Evolutionary conservation across 2,329 filamentous ascomycete genomes (phyloP).

Genomic region (Dissoconium aciculare): DNA sequence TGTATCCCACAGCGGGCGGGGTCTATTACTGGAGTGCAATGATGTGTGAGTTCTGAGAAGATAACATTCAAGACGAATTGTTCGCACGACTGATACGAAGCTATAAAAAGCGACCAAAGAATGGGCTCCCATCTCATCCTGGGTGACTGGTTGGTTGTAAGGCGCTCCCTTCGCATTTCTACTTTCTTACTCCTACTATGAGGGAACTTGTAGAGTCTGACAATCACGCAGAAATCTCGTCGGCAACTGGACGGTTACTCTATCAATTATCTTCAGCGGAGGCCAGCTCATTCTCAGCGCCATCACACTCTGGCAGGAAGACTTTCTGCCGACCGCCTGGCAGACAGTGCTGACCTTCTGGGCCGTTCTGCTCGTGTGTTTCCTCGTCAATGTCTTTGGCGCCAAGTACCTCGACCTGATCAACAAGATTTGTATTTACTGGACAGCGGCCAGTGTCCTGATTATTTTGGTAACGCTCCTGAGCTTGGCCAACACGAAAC

Average conservation of each 20-base stretch:
- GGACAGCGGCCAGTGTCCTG: constrained; percentile 50
- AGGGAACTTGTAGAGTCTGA: constrained; percentile 57
- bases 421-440: constrained; percentile 60
- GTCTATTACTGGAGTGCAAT: constrained; percentile 58
- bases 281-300: constrained; percentile 54
- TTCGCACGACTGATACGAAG: too few species aligned
- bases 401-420: constrained; percentile 50
- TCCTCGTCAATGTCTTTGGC: constrained; percentile 49
- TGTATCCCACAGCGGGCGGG: constrained; percentile 52
- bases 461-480: constrained; percentile 55
- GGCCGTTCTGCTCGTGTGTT: constrained; percentile 53
- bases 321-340: constrained; percentile 51
- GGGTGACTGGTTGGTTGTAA: constrained; percentile 53
- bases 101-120: constrained; percentile 35
- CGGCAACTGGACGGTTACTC: constrained; percentile 55
- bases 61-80: too few species aligned
- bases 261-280: constrained; percentile 55
- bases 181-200: constrained; percentile 28
- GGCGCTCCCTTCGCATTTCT: not conserved
- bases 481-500: constrained; percentile 42
- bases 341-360: constrained; percentile 59
- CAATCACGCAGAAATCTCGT: too few species aligned
- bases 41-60: too few species aligned
- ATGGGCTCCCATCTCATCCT: constrained; percentile 52
- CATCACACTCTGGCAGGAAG: constrained; percentile 54